Base-by-base conservation (phyloP, 257 asterid species). In the Fraxinus cuspidata region DNA sequence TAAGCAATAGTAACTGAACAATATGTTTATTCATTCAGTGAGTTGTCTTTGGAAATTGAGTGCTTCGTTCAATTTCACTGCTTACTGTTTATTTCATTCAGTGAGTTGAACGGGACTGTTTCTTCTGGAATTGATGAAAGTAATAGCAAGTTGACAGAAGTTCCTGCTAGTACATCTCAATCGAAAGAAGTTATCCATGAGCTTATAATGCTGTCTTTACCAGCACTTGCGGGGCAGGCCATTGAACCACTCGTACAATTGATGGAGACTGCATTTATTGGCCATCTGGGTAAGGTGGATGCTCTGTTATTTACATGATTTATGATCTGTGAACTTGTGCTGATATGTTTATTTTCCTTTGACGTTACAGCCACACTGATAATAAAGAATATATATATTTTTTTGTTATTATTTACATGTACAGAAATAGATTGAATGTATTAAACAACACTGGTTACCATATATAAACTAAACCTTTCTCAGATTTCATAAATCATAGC, bases 221-320 rank as follows among this genome's bases (percentile, higher is more conserved):
- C 98, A 66, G 98, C 98, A 73, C 35, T 92, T 81, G 93, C 94
- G 76, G 98, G 98, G 78, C 98, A 91, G 89, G 92, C 90, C 32
- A 89, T 94, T 74, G 98, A 94, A 64, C 98, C 98, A 27, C 80
- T 92, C 78, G 88, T 82, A 64, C 95, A 84, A 79, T 82, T 92
- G 77, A 87, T 94, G 97, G 98, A 92, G 89, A 94, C 96, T 72
- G 97, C 97, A 72, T 94, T 81, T 77, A 85, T 92, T 80, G 98
- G 98, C 65, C 94, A 84, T 64, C 65, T 91, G 85, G 97, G 98
- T 94, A 89, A 84, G 84, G 71, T 80, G 78, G 77, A 82, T 71
- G 34, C 10, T 64, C 76, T 29, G 6, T 76, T 37, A 75, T 65
- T 18, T 38, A 42, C 47, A 38, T 64, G 64, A 18, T 64, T 49